These are phyloP conservation scores for Barnettozyma populi DNA, from an alignment of 805 yeast genomes.

Conservation along the genomic window DNA sequence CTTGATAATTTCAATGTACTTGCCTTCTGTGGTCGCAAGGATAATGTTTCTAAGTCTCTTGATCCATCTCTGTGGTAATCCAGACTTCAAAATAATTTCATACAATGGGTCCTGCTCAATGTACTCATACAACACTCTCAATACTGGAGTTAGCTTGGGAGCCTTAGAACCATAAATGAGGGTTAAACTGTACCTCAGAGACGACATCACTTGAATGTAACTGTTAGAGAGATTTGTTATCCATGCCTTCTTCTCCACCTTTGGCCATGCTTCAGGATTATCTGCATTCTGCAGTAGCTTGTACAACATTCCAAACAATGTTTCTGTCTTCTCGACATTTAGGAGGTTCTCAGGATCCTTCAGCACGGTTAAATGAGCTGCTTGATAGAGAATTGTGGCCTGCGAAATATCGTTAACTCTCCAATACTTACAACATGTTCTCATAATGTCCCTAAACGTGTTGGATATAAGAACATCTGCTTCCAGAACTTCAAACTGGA, in stretches of 20 bases:
- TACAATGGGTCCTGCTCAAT: slow-evolving; percentile 45
- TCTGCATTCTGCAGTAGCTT: slow-evolving; percentile 20
- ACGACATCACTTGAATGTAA: slow-evolving; percentile 41
- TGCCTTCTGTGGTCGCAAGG: slow-evolving; percentile 36
- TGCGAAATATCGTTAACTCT: slow-evolving; percentile 45
- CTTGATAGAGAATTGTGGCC: slow-evolving; percentile 45
- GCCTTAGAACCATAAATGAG: slow-evolving; percentile 38
- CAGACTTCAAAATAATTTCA: slow-evolving; percentile 29
- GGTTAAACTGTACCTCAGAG: slow-evolving; percentile 38
- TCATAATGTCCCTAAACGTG: slow-evolving; percentile 38
- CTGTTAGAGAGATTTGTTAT: slow-evolving; percentile 37
- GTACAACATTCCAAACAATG: slow-evolving; percentile 30
- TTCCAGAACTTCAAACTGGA: slow-evolving; percentile 32
- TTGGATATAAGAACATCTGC: slow-evolving; percentile 33
- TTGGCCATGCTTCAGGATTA: slow-evolving; percentile 33
- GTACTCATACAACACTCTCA: slow-evolving; percentile 44
- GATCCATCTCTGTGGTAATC: slow-evolving; percentile 40
- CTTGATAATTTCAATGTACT: slow-evolving; percentile 38
- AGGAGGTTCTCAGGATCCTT: slow-evolving; percentile 25
- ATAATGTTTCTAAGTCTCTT: slow-evolving; percentile 31
- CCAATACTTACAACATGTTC: slow-evolving; percentile 51
- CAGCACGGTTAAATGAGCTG: slow-evolving; percentile 36
- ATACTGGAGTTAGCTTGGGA: slow-evolving; percentile 54
- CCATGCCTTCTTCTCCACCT: slow-evolving; percentile 48
- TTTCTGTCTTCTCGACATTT: slow-evolving; percentile 27